Evolutionary conservation across 371 early-diverging fungal genomes (phyloP), one percentile per base, ranked within the genome.

Genomic region (Umbelopsis sp.): DNA sequence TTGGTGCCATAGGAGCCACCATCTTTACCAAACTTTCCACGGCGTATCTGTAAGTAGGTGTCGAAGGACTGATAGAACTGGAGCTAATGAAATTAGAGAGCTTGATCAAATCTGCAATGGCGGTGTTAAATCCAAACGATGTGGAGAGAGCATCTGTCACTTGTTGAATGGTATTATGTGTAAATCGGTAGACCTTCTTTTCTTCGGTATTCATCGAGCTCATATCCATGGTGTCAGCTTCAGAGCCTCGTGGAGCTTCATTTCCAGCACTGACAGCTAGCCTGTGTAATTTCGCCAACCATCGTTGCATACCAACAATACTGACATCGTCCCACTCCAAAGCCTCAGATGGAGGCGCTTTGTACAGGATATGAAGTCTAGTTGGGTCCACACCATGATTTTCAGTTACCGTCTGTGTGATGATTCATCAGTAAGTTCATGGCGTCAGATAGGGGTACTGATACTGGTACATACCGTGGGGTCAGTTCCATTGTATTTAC

Each of bases 401-500:
- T 0, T 74, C 69, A 11, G 96, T 84, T 20, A 93, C 87, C 24
- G 80, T 74, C 87, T 90, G 66, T 22, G 44, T 38, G 50, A 29
- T 22, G 16, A 16, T 37, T n/a, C 65, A 1, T n/a, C 44, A 8
- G 65, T 35, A 1, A 11, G 18, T 25, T 10, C 53, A 35, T 6
- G 22, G 9, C 4, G 12, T 22, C 22, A 22, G 24, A 29, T 4
- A 12, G 20, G 53, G 3, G 24, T 7, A 8, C 14, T 32, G 12
- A 29, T 29, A 29, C 12, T 25, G 32, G 11, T 37, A 69, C 66
- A 65, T 83, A 88, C 91, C 62, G 81, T 81, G 0, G 98, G 98
- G 73, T 95, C 93, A 2, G 96, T 92, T 25, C 98, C 98, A 71
- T 97, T 97, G 77, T 89, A 91, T 82, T 97, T 97, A 62, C 94